phyloP scores from a whole-genome alignment of 202 grass and related monocot species.

The Carex arenaria region DNA sequence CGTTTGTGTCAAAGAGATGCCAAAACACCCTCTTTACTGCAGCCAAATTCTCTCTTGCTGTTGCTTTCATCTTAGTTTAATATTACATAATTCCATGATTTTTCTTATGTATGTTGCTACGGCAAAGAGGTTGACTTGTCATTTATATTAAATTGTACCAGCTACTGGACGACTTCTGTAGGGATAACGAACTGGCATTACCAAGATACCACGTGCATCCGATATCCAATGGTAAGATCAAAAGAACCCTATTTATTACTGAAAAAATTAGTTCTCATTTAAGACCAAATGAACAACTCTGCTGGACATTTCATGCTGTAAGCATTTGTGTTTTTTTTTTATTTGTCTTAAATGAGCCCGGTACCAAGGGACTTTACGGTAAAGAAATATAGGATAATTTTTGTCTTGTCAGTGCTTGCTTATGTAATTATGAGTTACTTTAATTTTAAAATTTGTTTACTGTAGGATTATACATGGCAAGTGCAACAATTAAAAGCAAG shows the following conservation, averaged over 20 bases:
- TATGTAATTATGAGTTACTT: background rate
- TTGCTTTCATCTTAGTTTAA: background rate
- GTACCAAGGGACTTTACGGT: background rate
- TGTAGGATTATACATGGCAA: conserved; percentile 43
- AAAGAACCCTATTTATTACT: conserved; percentile 7
- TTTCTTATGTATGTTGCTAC: background rate
- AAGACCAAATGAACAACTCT: no score
- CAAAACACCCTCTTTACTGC: background rate
- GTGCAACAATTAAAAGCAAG: conserved; percentile 28
- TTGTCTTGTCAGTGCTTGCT: background rate
- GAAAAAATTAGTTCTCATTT: background rate
- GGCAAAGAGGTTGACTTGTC: background rate
- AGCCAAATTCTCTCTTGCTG: background rate
- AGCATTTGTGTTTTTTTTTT: background rate
- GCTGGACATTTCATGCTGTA: background rate
- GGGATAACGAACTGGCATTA: conserved; percentile 45
- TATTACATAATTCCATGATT: background rate
- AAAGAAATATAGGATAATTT: background rate
- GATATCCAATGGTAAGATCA: conserved; percentile 33
- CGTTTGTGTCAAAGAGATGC: background rate
- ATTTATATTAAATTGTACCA: conserved; percentile 29
- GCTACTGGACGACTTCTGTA: conserved; percentile 58
- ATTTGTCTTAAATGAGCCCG: background rate
- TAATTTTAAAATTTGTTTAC: background rate
- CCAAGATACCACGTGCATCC: conserved; percentile 65